These are phyloP conservation scores for Plasmodium coatneyi DNA, from an alignment of 169 alveolate species.

Conservation along the genomic window DNA sequence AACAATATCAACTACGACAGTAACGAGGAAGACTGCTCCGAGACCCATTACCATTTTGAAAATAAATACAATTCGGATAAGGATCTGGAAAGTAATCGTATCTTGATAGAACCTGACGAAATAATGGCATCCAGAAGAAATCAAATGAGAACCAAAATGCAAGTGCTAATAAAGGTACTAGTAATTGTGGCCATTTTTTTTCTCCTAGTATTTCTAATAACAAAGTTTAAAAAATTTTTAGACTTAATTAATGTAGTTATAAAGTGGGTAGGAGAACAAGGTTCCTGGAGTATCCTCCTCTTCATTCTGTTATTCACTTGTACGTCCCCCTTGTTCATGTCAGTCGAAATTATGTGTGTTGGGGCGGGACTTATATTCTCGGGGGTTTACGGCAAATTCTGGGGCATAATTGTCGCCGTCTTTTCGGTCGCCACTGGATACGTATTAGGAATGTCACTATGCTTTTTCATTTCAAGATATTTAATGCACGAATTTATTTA, in stretches of 20 bases:
- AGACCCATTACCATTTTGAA: constrained; percentile 65
- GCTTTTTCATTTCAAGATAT: constrained; percentile 73
- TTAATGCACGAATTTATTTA: constrained; percentile 66
- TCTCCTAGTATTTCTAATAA: constrained; percentile 9
- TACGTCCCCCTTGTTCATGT: constrained; percentile 62
- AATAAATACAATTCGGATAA: constrained; percentile 46
- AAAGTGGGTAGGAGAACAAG: constrained; percentile 73
- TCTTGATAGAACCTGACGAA: constrained; percentile 30
- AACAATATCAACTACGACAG: constrained; percentile 8
- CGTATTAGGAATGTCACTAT: constrained; percentile 73
- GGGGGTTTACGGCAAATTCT: constrained; percentile 67
- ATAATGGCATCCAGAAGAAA: constrained; percentile 12
- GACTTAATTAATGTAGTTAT: constrained; percentile 28
- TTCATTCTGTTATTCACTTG: constrained; percentile 57
- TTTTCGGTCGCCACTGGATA: constrained; percentile 61
- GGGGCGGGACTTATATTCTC: constrained; percentile 74
- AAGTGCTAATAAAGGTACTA: constrained; percentile 8
- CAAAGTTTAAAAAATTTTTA: constrained; percentile 54
- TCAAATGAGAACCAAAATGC: constrained; percentile 16
- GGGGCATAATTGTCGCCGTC: constrained; percentile 65
- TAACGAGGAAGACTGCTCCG: constrained; percentile 28
- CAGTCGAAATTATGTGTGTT: constrained; percentile 76
- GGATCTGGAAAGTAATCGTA: constrained; percentile 28
- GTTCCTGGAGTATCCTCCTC: constrained; percentile 72
- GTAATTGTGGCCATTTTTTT: constrained; percentile 8